Base-by-base conservation (phyloP, 345 rosid species). In the Stellera chamaejasme region DNA sequence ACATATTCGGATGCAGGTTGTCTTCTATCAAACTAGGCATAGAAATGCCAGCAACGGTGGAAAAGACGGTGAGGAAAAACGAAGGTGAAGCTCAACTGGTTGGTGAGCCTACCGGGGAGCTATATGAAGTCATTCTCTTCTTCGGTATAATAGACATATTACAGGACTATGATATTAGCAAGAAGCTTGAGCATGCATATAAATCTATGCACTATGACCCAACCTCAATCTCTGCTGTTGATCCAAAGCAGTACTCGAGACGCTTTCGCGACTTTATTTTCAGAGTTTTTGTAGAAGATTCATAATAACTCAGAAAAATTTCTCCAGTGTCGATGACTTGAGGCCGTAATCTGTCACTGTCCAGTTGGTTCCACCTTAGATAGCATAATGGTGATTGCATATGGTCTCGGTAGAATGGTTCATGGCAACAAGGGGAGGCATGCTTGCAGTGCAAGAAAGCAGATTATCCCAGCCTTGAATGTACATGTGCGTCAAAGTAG, bases 101-200 rank as follows among this genome's bases (percentile, higher is more conserved):
- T 19, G 99, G 99, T 19, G 95, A 93, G 60, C 95, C 92, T 59
- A 87, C 95, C 0, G 99, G 97, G 10, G 95, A 83, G 48, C 63
- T 71, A 2, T 83, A 78, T 42, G 92, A 90, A 23, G 85, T 93
- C 48, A 69, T 93, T 64, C 52, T 90, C 36, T 82, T 71, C 73
- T 93, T 93, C 52, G 96, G 99, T 62, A 79, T 90, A 42, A 93
- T 93, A 49, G 99, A 93, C 82, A 89, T 93, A 64, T 74, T 93
- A 15, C 99, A 93, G 71, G 99, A 93, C 76, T 93, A 93, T 26
- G 99, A 93, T 47, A 93, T 93, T 50, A 90, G 96, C 84, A 93
- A 93, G 82, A 93, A 90, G 78, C 97, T 93, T 50, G 99, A 93
- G 78, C 99, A 89, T 67, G 97, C 96, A 3, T 90, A 87, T 72